These are phyloP conservation scores for Astrocystis sublimbata DNA, from an alignment of 495 filamentous ascomycete species.

Conservation along the genomic window DNA sequence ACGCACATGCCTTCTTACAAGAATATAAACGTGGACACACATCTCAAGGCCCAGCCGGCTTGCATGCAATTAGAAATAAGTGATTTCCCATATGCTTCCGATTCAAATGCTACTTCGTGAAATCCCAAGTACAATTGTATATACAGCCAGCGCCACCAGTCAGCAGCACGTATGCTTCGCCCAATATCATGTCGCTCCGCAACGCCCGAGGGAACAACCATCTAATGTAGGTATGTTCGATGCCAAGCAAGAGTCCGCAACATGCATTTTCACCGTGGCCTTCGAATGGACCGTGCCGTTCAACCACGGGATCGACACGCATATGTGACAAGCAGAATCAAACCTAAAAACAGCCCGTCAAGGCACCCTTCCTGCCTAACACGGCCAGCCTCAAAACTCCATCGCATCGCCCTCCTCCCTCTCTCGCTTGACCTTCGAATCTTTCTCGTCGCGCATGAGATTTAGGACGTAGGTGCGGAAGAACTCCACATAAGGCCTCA, in stretches of 20 bases:
- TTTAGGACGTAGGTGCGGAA: slow-evolving; percentile 79
- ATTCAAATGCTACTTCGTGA: neutral
- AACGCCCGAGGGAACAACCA: slow-evolving; percentile 1
- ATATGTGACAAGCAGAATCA: too few relatives aligned
- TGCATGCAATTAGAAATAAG: too few relatives aligned
- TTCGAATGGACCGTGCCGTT: too few relatives aligned
- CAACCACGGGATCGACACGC: too few relatives aligned
- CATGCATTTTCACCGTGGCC: too few relatives aligned
- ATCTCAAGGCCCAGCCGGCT: neutral
- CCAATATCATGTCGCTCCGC: neutral
- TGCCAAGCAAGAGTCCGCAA: neutral
- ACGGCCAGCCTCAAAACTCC: slow-evolving; percentile 57
- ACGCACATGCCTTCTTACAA: too few relatives aligned
- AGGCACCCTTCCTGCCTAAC: too few relatives aligned
- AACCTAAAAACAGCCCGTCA: neutral
- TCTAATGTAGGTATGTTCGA: too few relatives aligned
- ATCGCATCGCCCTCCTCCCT: slow-evolving; percentile 51
- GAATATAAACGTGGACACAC: neutral
- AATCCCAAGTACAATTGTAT: neutral
- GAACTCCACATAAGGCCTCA: slow-evolving; percentile 89
- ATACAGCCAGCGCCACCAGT: neutral
- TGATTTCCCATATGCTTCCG: neutral
- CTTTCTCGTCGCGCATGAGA: slow-evolving; percentile 79
- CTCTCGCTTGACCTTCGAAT: slow-evolving; percentile 71
- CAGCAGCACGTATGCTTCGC: neutral